Base-by-base conservation (phyloP, 345 rosid genomes). In the Alliaria petiolata region DNA sequence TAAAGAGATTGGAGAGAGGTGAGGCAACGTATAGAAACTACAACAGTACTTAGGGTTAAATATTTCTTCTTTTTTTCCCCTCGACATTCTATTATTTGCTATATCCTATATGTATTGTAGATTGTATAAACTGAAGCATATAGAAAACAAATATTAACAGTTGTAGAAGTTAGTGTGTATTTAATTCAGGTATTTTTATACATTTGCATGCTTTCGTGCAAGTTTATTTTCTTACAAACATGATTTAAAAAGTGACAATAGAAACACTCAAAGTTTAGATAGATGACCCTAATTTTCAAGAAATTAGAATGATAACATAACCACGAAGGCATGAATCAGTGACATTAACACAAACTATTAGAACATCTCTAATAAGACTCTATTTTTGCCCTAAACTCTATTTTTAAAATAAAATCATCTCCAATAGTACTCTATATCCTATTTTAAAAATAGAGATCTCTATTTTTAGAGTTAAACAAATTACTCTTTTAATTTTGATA, bases 1-100 rank as follows among this genome's bases (percentile, higher is more conserved):
- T 20, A n/a, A 26, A 47, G 56, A 67, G 72, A 31, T 51, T 67
- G 49, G 67, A 34, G n/a, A n/a, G 74, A 44, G 43, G 42, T 68
- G 52, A 75, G 58, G 78, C 68, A 67, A 50, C 17, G 50, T 66
- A 57, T 66, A 66, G 54, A 57, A 56, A 13, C 11, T 52, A 54
- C 25, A 54, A 72, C 15, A 8, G 6, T 4, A n/a, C n/a, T n/a
- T n/a, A 69, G 66, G 68, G 26, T 58, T 31, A 15, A 11, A 22
- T 22, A 22, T 22, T 22, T 22, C 2, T 22, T 5, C 16, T 4
- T 44, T 22, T 2, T 44, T n/a, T 36, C 33, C 30, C 46, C 6
- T 46, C n/a, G n/a, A 34, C 7, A 10, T 25, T 42, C 1, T 22
- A 22, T 22, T 22, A 22, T 22, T 22, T 22, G 45, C 16, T 13